Evolutionary conservation across 257 asterid genomes (phyloP).

Genomic region (Oldenlandia corymbosa): DNA sequence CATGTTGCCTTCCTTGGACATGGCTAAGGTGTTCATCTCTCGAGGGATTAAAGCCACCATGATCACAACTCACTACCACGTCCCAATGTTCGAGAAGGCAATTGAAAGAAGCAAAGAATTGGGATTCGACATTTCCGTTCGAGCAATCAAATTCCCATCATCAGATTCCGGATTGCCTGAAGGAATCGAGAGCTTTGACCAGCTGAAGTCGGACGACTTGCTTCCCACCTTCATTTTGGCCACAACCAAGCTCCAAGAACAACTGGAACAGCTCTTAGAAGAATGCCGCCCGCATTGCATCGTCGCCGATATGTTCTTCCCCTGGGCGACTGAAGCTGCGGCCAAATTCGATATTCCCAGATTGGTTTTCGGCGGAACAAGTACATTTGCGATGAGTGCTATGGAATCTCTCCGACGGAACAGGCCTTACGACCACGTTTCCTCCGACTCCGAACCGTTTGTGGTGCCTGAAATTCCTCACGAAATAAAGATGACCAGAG

Average conservation of each 20-base stretch:
- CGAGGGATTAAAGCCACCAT: constrained; percentile 39
- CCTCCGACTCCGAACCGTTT: constrained; percentile 30
- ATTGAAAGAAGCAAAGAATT: constrained; percentile 17
- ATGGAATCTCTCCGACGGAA: background rate
- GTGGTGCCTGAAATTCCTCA: constrained; percentile 33
- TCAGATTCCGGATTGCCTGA: constrained; percentile 36
- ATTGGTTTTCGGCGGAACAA: constrained; percentile 41
- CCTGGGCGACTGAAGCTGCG: constrained; percentile 51
- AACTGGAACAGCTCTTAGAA: constrained; percentile 35
- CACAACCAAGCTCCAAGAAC: constrained; percentile 27
- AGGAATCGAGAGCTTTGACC: constrained; percentile 29
- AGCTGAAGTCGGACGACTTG: constrained; percentile 18
- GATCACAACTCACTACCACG: constrained; percentile 30
- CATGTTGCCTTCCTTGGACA: constrained; percentile 49
- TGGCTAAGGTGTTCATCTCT: constrained; percentile 53
- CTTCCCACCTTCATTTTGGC: constrained; percentile 24
- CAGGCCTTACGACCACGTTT: constrained; percentile 22
- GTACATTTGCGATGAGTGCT: constrained; percentile 29
- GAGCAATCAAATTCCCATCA: constrained; percentile 35
- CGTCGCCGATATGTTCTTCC: constrained; percentile 56
- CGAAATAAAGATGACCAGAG: constrained; percentile 14
- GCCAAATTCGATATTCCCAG: constrained; percentile 52
- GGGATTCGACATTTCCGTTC: constrained; percentile 30
- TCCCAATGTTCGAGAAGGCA: constrained; percentile 22
- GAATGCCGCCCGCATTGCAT: constrained; percentile 38